Evolutionary conservation across 2,329 filamentous ascomycete species (phyloP), one percentile per base, ranked within the genome.

Genomic region (Phaeosphaeriaceae sp.): DNA sequence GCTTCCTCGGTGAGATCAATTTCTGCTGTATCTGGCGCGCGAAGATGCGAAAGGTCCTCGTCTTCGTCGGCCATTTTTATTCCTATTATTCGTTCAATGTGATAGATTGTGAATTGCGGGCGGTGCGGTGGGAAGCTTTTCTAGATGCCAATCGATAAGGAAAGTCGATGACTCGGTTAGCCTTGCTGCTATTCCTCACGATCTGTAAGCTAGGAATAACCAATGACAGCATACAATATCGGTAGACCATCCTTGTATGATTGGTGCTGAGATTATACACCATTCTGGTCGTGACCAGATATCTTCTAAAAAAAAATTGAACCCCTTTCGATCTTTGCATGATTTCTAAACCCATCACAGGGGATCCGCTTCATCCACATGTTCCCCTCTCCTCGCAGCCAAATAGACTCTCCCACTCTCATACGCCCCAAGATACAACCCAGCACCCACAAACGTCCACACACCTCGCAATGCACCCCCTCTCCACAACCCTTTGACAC

Each of bases 391-490:
- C 52, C 77, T 62, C 6, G 63, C 65, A 2, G 78, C 78, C 32
- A 81, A 51, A 55, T 76, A 80, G 8, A 79, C 71, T 66, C 90
- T 86, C 8, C 89, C 87, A 56, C 86, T 87, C 72, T 96, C 92
- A 74, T 96, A 96, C 35, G 89, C 87, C 18, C 90, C 90, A 34
- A 96, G 76, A 77, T 96, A 96, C 47, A 96, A 75, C 3, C 91
- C 91, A 67, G 88, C 88, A 0, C 91, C 90, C 4, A 95, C 58
- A 45, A 90, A 87, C 12, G 92, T 94, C 92, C 92, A 96, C 1
- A 83, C 82, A 7, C 83, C 85, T 51, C 92, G 83, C 58, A 96
- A 76, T 28, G 82, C 76, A 2, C 86, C 90, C 6, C 92, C 92
- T 28, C 88, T 80, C 72, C 94, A 96, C 30, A 96, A 73, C 0